Conservation (phyloP, 179 eudicot genomes). For the Sideroxylon spinosum region DNA sequence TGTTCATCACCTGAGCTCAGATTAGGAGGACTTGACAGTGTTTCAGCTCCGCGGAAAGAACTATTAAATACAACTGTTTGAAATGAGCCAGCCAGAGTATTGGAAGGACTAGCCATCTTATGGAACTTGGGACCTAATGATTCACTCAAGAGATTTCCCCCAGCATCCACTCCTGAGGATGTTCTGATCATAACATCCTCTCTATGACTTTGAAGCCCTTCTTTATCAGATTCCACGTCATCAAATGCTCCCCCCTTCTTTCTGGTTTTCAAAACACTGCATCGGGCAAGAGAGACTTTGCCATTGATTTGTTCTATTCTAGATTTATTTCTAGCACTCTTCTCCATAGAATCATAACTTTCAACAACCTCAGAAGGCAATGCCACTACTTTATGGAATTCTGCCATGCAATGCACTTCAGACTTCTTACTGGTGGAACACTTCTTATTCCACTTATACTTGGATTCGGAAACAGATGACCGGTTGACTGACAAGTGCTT, state of each 20-base stretch:
- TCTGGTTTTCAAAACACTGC: constrained; percentile 25
- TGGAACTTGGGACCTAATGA: constrained; percentile 33
- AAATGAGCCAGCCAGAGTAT: constrained; percentile 16
- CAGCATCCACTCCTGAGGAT: constrained; percentile 25
- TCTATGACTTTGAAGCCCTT: constrained; percentile 9
- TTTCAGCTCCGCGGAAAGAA: constrained; percentile 19
- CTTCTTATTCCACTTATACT: constrained; percentile 22
- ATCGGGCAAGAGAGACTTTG: constrained; percentile 13
- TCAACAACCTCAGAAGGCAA: constrained; percentile 17
- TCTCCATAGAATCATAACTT: constrained; percentile 13
- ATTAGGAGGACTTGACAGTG: constrained; percentile 16
- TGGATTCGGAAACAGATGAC: constrained; percentile 20
- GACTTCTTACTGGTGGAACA: constrained; percentile 22
- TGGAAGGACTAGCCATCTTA: constrained; percentile 20
- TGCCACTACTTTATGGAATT: constrained; percentile 19
- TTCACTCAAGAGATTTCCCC: constrained; percentile 28
- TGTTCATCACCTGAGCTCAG: constrained; percentile 26
- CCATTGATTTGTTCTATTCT: neutral
- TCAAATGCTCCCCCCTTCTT: constrained; percentile 24
- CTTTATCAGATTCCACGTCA: constrained; percentile 14
- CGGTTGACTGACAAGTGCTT: constrained; percentile 20
- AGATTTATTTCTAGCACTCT: neutral
- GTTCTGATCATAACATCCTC: constrained; percentile 20
- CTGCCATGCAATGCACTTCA: constrained; percentile 8
- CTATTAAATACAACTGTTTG: constrained; percentile 1